Evolutionary conservation across 208 protist species (phyloP).

Genomic region (Acanthamoeba culbertsoni): DNA sequence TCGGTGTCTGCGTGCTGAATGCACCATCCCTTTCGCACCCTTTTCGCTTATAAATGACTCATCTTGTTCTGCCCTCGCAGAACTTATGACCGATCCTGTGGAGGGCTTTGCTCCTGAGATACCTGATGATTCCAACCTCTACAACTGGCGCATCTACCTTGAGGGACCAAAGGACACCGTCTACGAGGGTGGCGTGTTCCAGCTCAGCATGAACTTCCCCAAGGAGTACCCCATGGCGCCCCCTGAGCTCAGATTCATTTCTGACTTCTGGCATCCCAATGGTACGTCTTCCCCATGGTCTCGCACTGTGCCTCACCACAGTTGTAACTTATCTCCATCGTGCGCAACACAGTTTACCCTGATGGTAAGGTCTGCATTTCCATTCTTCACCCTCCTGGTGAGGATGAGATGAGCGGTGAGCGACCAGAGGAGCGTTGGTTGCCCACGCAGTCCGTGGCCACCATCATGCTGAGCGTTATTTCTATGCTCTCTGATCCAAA

Average conservation of each 20-base stretch:
- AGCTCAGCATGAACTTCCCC: conserved; percentile 91
- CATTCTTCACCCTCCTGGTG: conserved; percentile 97
- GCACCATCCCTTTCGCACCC: background rate
- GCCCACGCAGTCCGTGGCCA: conserved; percentile 94
- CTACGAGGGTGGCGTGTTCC: conserved; percentile 90
- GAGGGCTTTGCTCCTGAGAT: conserved; percentile 91
- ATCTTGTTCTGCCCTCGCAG: background rate
- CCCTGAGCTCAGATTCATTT: conserved; percentile 92
- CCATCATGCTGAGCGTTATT: conserved; percentile 93
- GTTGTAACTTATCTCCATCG: background rate
- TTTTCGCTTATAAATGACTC: background rate
- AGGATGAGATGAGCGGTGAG: conserved; percentile 91
- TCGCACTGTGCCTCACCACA: background rate
- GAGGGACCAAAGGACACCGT: conserved; percentile 87
- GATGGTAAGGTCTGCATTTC: conserved; percentile 97
- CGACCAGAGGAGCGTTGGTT: conserved; percentile 92
- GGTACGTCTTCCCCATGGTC: conserved; percentile 63
- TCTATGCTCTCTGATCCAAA: conserved; percentile 94
- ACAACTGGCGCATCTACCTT: conserved; percentile 89
- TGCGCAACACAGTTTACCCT: conserved; percentile 85
- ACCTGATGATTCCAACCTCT: conserved; percentile 88
- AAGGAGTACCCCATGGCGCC: conserved; percentile 96
- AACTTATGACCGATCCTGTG: conserved; percentile 87
- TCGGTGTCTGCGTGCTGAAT: background rate
- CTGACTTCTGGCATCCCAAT: conserved; percentile 98